Evolutionary conservation across 176 grass and related monocot species (phyloP), one percentile per base, ranked within the genome.

Genomic region (Themeda triandra): DNA sequence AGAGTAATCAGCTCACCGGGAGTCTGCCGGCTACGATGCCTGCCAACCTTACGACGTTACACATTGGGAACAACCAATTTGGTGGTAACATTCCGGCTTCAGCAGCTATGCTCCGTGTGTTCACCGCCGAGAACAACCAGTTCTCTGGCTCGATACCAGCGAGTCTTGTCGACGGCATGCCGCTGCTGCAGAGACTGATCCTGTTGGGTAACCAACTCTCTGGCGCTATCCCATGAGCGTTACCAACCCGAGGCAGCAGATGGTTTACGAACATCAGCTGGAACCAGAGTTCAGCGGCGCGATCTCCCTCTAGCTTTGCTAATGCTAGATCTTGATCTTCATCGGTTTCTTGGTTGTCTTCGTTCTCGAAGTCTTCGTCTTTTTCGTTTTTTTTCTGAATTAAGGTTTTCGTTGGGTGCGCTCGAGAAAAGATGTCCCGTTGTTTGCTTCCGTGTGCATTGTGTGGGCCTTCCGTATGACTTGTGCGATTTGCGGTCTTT

Each of bases 61-160:
- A 18, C 6, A 83, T 98, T 6, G 66, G 85, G 18, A 79, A 86
- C 75, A 98, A 98, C 67, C 83, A 13, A 10, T 87, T 98, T n/a
- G 1, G 59, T 7, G 91, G 95, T 2, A 82, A 51, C 30, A 36
- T 98, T 63, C 92, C 91, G 15, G 76, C 39, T 6, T 49, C 31
- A 12, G 89, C 85, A 0, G 71, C 1, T 17, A 0, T 5, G 3
- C 87, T 95, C 31, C 0, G 0, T 2, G 31, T 58, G 71, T 92
- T 98, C 80, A 46, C 8, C 2, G 91, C 87, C 2, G 74, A 66
- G 25, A 74, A 85, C 74, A 98, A 98, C 83, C 44, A 12, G 2
- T 98, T 98, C 70, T 88, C 89, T 1, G 87, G 96, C 10, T 48
- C 56, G 40, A 76, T 98, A 9, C 78, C 91, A 15, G 12, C 78